Evolutionary conservation across 1,284 basidiomycete genomes (phyloP), one percentile per base, ranked within the genome.

Genomic region (Retiboletus flavoniger): DNA sequence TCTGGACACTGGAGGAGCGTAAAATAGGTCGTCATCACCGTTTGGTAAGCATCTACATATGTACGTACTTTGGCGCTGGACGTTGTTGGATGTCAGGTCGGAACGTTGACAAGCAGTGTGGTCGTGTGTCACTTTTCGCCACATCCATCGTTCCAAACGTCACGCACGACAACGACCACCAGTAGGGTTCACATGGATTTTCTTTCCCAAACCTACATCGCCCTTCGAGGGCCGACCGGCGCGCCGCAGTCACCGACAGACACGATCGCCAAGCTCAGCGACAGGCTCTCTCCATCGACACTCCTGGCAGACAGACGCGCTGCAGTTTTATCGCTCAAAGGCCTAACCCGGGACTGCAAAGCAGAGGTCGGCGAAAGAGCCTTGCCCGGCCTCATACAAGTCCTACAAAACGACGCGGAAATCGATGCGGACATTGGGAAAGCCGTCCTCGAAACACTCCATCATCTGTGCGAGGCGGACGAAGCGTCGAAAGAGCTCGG

Each of bases 271-370:
- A 87, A 89, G 60, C 87, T 98, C 56, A 89, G 89, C 60, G 94
- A 97, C 69, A 80, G 93, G 47, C 85, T 99, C 35, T 88, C 92
- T 29, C 92, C 93, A 13, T 84, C 89, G 2, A 88, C 91, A 0
- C 82, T 91, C 34, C 84, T 95, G 34, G 89, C 95, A 41, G 96
- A 98, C 74, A 81, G 95, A 61, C 83, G 93, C 49, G 95, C 95
- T 17, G 91, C 95, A 0, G 87, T 99, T 9, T 78, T 98, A 41
- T 85, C 93, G 0, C 82, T 99, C 62, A 98, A 98, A 71, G 95
- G 95, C 14, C 83, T 98, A 47, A 80, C 89, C 45, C 82, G 95
- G 52, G 95, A 97, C 73, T 94, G 91, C 78, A 95, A 91, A 69
- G 79, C 84, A 56, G 92, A 96, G 55, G 89, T 97, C 19, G 93